Evolutionary conservation across 192 early-diverging fungal species (phyloP), one percentile per base, ranked within the genome.

Genomic region (Tieghemiomyces parasiticus): DNA sequence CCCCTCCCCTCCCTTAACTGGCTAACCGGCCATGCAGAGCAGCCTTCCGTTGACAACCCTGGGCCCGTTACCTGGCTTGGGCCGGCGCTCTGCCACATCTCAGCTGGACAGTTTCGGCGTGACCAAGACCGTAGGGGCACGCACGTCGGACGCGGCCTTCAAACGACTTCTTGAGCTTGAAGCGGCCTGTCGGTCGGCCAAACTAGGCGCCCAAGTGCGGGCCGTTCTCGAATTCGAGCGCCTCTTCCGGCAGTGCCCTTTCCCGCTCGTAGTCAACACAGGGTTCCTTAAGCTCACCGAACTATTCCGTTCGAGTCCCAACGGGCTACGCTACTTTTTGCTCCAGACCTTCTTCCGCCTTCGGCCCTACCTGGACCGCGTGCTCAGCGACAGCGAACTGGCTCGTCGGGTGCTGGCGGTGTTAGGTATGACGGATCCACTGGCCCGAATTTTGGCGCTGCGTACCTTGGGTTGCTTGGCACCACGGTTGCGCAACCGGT

Each of bases 211-310:
- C 34, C 71, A 77, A 45, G 66, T 77, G 8, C 66, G 71, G 54
- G 75, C 75, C 12, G 56, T 77, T 16, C 70, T 70, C 28, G 67
- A 68, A 59, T 74, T 77, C 22, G 65, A 72, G 50, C 70, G 70
- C 61, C 64, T 77, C 31, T 53, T 77, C 38, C 72, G 73, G 60
- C 67, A 69, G 59, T 77, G 71, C 35, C 75, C 75, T 20, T 77
- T 77, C 28, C 75, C 71, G 20, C 67, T 67, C 16, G 67, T 77
- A 22, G 72, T 77, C 31, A 65, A 65, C 59, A 71, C 75, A 9
- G 75, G 69, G 14, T 74, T 77, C 55, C 63, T 77, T 19, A 77
- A 77, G 53, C 71, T 77, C 1, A 67, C 69, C 34, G 75, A 77
- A 35, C 32, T 77, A 62, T 77, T 77, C 47, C 61, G 72, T 26